These are phyloP conservation scores for Vitis labrusca DNA, from an alignment of 164 flowering plant species.

Conservation along the genomic window DNA sequence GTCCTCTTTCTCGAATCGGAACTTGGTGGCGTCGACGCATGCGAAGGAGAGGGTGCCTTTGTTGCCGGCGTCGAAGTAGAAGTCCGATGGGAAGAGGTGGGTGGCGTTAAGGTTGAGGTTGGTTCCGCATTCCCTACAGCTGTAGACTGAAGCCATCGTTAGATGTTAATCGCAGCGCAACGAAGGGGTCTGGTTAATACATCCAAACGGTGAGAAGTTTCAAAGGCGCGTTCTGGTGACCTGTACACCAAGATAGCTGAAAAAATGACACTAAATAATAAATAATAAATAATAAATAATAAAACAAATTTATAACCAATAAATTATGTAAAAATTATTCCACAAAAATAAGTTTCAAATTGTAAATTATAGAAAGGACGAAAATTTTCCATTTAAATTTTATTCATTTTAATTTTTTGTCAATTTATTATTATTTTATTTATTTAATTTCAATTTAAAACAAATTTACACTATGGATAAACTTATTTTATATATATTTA, in stretches of 20 bases:
- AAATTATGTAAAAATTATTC: too few species aligned
- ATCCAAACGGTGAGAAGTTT: neutral
- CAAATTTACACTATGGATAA: too few species aligned
- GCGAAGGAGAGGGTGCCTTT: conserved; percentile 82
- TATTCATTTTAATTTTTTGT: too few species aligned
- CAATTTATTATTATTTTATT: too few species aligned
- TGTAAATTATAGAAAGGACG: too few species aligned
- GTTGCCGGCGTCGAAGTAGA: conserved; percentile 96
- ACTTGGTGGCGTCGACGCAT: conserved; percentile 55
- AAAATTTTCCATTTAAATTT: too few species aligned
- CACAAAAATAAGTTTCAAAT: too few species aligned
- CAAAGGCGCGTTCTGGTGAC: neutral
- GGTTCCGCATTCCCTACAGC: conserved; percentile 67
- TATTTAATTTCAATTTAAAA: too few species aligned
- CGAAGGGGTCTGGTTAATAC: neutral
- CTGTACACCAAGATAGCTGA: neutral
- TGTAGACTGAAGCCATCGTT: conserved; percentile 65
- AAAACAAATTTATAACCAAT: too few species aligned
- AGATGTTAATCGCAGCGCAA: neutral
- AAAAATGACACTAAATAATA: neutral
- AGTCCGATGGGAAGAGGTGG: conserved; percentile 67
- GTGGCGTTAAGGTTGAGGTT: conserved; percentile 59
- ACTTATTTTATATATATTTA: too few species aligned
- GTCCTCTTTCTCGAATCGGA: conserved; percentile 79
- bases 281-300: too few species aligned